phyloP scores from a whole-genome alignment of 768 basidiomycete species.

The Lactifluus volemus region DNA sequence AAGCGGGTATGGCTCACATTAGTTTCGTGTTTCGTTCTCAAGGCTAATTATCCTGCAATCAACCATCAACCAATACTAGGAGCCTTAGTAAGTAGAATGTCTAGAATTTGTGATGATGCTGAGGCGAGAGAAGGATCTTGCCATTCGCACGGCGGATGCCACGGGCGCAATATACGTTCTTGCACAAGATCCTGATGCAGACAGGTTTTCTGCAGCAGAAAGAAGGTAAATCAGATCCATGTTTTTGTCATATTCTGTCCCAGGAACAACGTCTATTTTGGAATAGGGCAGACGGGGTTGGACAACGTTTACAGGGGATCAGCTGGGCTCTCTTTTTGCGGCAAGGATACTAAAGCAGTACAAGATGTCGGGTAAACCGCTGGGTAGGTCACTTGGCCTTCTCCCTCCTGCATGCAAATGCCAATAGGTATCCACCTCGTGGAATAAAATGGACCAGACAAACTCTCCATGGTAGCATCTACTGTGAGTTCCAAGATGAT shows the following conservation, averaged over 20 bases:
- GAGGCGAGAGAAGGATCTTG: conserved; percentile 46
- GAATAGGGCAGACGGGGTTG: conserved; percentile 43
- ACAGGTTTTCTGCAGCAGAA: conserved; percentile 74
- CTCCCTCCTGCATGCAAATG: not conserved
- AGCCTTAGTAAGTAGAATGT: conserved; percentile 19
- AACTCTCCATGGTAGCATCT: conserved; percentile 79
- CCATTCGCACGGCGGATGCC: conserved; percentile 50
- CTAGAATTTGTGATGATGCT: not conserved
- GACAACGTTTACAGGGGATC: conserved; percentile 75
- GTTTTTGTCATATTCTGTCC: not conserved
- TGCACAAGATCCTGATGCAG: conserved; percentile 86
- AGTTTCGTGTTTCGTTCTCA: not conserved
- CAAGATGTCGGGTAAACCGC: conserved; percentile 36
- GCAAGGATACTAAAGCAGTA: conserved; percentile 36
- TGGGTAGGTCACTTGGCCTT: conserved; percentile 27
- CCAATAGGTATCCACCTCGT: not conserved
- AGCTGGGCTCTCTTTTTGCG: conserved; percentile 59
- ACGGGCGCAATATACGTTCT: conserved; percentile 55
- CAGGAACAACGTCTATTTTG: conserved; percentile 15
- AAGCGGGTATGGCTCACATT: conserved; percentile 48
- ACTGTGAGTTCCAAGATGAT: conserved; percentile 91
- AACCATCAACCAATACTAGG: conserved; percentile 13
- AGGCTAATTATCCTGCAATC: not conserved
- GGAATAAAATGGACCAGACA: conserved; percentile 40
- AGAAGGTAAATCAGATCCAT: conserved; percentile 36